Base-by-base conservation (phyloP, 129 eudicot species). In the Lonicera japonica region DNA sequence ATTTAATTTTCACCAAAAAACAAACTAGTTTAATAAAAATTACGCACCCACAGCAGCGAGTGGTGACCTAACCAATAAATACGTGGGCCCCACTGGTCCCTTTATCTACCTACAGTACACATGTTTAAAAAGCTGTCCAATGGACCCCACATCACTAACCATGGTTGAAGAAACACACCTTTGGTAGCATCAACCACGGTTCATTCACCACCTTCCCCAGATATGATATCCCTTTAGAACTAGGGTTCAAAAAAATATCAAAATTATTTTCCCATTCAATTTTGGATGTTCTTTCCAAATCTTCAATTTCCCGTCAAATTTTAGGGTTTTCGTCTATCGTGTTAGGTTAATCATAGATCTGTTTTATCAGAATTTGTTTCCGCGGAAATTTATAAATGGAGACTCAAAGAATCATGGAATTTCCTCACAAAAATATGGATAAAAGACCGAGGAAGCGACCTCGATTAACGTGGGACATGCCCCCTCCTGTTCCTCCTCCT, bases 371-470 rank as follows among this genome's bases (percentile, higher is more conserved):
- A 29, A 29, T 29, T 29, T 29, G 36, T 29, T 29, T 29, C 36
- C 6, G 36, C 6, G 16, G 50, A 10, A 43, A 43, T 43, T 43
- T 43, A 43, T 43, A 43, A 72, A 87, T 83, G 95, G 95, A 87
- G 82, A 87, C 86, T 23, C 91, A 87, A 58, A 63, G 82, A 41
- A 75, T 83, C 34, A 45, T 81, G 63, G 95, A 87, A 41, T 75
- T 78, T 65, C 83, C 79, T 19, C 82, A 76, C 46, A 78, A 70
- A 60, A 82, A 72, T 53, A 76, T 81, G 82, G 95, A 87, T 58
- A 83, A 83, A 34, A 73, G 95, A 13, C 95, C 95, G 2, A 69
- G 91, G 51, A 87, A 87, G 60, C 83, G 91, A 47, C 91, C 90
- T 66, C 83, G 95, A n/a, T 87, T 87, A 58, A 70, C 88, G 0